These are phyloP conservation scores for Angomonas desouzai DNA, from an alignment of 208 protist species.

Conservation along the genomic window DNA sequence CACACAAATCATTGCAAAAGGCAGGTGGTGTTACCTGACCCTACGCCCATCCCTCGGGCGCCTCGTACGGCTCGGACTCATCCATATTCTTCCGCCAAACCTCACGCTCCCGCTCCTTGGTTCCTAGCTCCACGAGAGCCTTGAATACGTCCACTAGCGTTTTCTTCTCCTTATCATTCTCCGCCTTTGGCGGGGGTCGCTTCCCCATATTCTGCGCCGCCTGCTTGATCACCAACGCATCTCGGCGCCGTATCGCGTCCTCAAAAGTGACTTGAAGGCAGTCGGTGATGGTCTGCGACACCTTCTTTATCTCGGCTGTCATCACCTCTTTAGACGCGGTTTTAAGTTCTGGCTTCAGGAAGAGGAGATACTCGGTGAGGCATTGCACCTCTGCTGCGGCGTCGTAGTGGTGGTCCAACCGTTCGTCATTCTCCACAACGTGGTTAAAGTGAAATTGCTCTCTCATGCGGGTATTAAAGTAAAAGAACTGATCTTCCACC, in stretches of 20 bases:
- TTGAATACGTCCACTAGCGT: neutral
- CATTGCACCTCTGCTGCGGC: slow-evolving; percentile 88
- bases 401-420: slow-evolving; percentile 95
- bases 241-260: slow-evolving; percentile 66
- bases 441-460: slow-evolving; percentile 92
- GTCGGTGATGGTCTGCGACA: slow-evolving; percentile 58
- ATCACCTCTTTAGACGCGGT: slow-evolving; percentile 28
- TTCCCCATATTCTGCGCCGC: slow-evolving; percentile 18
- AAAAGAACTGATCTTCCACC: slow-evolving; percentile 94
- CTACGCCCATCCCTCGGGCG: slow-evolving; percentile 1
- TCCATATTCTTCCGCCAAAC: slow-evolving; percentile 71
- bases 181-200: too few relatives aligned
- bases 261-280: slow-evolving; percentile 66
- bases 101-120: slow-evolving; percentile 45
- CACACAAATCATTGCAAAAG: too few relatives aligned
- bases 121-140: slow-evolving; percentile 2
- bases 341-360: slow-evolving; percentile 50
- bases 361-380: slow-evolving; percentile 66
- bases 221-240: slow-evolving; percentile 76
- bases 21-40: too few relatives aligned
- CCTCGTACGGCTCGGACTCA: slow-evolving; percentile 21
- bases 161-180: neutral
- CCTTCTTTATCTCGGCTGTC: slow-evolving; percentile 45
- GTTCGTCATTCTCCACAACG: slow-evolving; percentile 31
- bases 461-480: slow-evolving; percentile 91